Conservation (phyloP, 352 stramenopile genomes). For the Pythium apleroticum region DNA sequence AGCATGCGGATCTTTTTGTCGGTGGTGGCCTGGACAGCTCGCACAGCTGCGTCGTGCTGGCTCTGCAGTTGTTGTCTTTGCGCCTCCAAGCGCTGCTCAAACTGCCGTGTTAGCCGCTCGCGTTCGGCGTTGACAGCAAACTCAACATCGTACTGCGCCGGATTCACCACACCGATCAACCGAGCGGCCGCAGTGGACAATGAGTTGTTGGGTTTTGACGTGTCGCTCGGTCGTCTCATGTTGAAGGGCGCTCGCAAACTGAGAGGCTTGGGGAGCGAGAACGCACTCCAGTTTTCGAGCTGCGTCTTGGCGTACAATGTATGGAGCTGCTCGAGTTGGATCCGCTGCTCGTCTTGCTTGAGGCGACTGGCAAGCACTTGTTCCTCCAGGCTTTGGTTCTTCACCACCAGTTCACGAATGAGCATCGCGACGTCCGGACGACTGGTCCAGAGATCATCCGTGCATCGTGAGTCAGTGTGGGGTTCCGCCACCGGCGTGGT, state of each 20-base stretch:
- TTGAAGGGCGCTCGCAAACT: neutral
- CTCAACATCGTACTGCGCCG: slow-evolving; percentile 39
- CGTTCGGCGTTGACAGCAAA: slow-evolving; percentile 49
- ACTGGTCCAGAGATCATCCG: neutral
- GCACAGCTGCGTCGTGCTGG: slow-evolving; percentile 28
- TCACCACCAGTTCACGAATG: slow-evolving; percentile 40
- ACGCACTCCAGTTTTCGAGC: slow-evolving; percentile 29
- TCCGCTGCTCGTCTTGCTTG: slow-evolving; percentile 57
- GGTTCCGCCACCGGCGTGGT: no score
- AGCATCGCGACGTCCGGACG: slow-evolving; percentile 27
- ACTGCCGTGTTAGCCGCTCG: slow-evolving; percentile 41
- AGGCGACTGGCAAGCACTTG: slow-evolving; percentile 48
- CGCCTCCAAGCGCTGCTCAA: slow-evolving; percentile 32
- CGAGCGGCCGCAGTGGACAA: slow-evolving; percentile 18
- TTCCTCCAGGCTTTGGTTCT: slow-evolving; percentile 48
- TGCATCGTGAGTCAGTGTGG: no score
- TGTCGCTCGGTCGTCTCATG: slow-evolving; percentile 1
- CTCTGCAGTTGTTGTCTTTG: slow-evolving; percentile 32
- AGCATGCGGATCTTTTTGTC: slow-evolving; percentile 64
- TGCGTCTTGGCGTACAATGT: slow-evolving; percentile 47
- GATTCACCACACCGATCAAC: slow-evolving; percentile 24
- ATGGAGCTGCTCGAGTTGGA: slow-evolving; percentile 68
- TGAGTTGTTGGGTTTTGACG: neutral
- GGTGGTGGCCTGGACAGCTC: slow-evolving; percentile 24
- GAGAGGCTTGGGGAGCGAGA: slow-evolving; percentile 38